Conservation (phyloP, 2,329 filamentous ascomycete species). For the Onygenales sp. region DNA sequence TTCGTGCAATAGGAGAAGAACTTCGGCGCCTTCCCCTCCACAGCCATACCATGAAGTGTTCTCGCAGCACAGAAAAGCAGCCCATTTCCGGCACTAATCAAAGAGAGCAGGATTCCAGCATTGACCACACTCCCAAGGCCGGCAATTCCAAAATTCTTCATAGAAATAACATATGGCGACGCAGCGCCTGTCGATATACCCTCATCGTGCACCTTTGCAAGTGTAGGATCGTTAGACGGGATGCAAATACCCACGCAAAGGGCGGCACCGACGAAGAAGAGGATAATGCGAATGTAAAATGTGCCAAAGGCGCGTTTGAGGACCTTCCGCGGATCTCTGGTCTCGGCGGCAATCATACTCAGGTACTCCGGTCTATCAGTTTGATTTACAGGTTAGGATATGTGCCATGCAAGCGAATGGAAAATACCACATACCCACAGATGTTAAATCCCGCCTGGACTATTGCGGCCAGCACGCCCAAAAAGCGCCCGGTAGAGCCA, state of each 20-base stretch:
- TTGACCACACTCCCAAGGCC: slow-evolving; percentile 52
- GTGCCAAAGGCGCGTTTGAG: slow-evolving; percentile 67
- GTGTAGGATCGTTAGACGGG: slow-evolving; percentile 52
- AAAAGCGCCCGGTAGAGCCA: slow-evolving; percentile 50
- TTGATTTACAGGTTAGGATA: too few relatives aligned
- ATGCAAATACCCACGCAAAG: slow-evolving; percentile 61
- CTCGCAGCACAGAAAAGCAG: too few relatives aligned
- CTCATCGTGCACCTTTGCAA: slow-evolving; percentile 40
- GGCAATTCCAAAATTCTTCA: slow-evolving; percentile 44
- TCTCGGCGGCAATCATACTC: slow-evolving; percentile 52
- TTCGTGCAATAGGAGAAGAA: too few relatives aligned
- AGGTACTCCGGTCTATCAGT: slow-evolving; percentile 50
- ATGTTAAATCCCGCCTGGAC: slow-evolving; percentile 59
- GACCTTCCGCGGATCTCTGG: slow-evolving; percentile 56
- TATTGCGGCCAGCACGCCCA: slow-evolving; percentile 55
- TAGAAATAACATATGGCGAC: slow-evolving; percentile 56
- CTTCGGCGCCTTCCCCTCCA: too few relatives aligned
- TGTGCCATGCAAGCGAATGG: too few relatives aligned
- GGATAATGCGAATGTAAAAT: slow-evolving; percentile 65
- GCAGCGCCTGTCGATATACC: slow-evolving; percentile 40
- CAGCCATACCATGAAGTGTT: too few relatives aligned
- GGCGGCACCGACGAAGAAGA: slow-evolving; percentile 65
- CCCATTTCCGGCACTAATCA: too few relatives aligned
- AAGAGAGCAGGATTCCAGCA: slow-evolving; percentile 21
- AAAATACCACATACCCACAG: slow-evolving; percentile 25